These are phyloP conservation scores for Lojkania enalia DNA, from an alignment of 2,329 filamentous ascomycete genomes.

Conservation along the genomic window DNA sequence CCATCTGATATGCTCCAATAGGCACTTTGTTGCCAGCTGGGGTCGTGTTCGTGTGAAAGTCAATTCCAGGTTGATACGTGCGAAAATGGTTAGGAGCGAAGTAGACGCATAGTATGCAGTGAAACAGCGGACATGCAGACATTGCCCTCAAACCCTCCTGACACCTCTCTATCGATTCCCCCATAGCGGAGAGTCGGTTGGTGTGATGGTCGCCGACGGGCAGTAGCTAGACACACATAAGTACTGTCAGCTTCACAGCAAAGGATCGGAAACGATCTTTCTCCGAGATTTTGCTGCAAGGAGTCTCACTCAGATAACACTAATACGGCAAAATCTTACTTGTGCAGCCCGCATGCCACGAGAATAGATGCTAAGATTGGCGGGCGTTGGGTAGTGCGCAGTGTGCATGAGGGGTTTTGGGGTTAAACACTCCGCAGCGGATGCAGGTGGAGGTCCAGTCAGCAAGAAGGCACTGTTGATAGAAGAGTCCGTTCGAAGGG, in stretches of 20 bases:
- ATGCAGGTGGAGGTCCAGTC: background rate
- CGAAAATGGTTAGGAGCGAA: background rate
- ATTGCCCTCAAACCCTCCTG: background rate
- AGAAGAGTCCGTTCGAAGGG: background rate
- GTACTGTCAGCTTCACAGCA: background rate
- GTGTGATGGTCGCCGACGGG: too few relatives aligned
- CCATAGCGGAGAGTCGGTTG: background rate
- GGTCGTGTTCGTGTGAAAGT: background rate
- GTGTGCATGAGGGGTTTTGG: background rate
- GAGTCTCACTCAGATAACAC: background rate
- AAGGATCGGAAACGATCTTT: background rate
- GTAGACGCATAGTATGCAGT: conserved; percentile 1
- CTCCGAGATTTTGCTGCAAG: background rate
- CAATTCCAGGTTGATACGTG: background rate
- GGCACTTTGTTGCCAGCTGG: background rate
- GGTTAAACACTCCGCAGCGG: background rate
- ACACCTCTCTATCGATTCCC: background rate
- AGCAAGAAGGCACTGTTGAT: background rate
- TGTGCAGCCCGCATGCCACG: background rate
- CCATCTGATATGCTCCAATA: conserved; percentile 1
- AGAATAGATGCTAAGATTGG: background rate
- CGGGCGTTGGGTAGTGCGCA: background rate
- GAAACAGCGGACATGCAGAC: conserved; percentile 5
- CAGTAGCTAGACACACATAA: background rate
- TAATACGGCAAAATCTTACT: background rate